A percentile compares a stretch with the other conserved stretches of the same genome.
These are phyloP conservation scores for Neoascochyta sp. DNA, from an alignment of 2,329 filamentous ascomycete genomes.

Conservation along the genomic window DNA sequence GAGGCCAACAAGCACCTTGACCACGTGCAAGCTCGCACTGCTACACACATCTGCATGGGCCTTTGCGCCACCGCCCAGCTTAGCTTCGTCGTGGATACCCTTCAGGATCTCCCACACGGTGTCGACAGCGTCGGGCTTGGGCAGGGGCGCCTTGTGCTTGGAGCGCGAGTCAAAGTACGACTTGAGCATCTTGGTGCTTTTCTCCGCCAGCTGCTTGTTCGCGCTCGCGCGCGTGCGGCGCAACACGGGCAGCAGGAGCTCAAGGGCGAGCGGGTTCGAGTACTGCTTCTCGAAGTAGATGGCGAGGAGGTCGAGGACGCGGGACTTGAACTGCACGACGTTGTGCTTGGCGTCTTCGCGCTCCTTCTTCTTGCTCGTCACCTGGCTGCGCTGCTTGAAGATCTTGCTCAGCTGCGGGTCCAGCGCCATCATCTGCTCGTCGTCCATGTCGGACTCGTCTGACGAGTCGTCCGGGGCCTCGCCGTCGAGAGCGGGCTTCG, in stretches of 20 bases:
- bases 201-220: slow-evolving; percentile 70
- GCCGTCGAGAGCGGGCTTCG: slow-evolving; percentile 53
- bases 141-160: slow-evolving; percentile 46
- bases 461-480: slow-evolving; percentile 59
- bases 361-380: slow-evolving; percentile 69
- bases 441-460: slow-evolving; percentile 78
- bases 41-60: slow-evolving; percentile 73
- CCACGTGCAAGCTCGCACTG: slow-evolving; percentile 64
- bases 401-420: slow-evolving; percentile 81
- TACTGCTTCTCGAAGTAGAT: slow-evolving; percentile 81
- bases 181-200: slow-evolving; percentile 68
- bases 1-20: slow-evolving; percentile 56
- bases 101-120: slow-evolving; percentile 56
- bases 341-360: slow-evolving; percentile 83
- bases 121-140: slow-evolving; percentile 43
- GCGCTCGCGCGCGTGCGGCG: slow-evolving; percentile 70
- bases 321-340: slow-evolving; percentile 91
- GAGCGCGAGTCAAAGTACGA: slow-evolving; percentile 65
- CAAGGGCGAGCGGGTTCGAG: slow-evolving; percentile 62
- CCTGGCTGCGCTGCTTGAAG: slow-evolving; percentile 71
- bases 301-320: slow-evolving; percentile 80
- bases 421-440: slow-evolving; percentile 90
- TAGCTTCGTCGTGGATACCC: slow-evolving; percentile 65
- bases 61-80: slow-evolving; percentile 60
- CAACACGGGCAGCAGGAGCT: slow-evolving; percentile 72